These are phyloP conservation scores for Kodamaea lidongshanica DNA, from an alignment of 805 yeast species.

Conservation along the genomic window DNA sequence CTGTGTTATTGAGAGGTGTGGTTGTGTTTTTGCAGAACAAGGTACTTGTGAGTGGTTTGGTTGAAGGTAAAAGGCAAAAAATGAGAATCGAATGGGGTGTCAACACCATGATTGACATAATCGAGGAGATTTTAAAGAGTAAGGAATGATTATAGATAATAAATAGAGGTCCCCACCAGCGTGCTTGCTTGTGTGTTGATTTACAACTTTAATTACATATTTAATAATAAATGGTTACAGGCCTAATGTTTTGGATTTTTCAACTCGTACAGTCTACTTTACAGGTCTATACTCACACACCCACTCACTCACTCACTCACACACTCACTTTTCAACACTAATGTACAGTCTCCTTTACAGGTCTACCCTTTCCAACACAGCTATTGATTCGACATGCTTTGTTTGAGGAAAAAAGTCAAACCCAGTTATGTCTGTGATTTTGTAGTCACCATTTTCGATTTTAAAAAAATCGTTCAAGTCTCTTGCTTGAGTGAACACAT, in stretches of 20 bases:
- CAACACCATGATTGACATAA: slow-evolving; percentile 46
- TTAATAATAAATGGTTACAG: no score
- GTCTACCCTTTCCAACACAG: slow-evolving; percentile 31
- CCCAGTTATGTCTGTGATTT: slow-evolving; percentile 23
- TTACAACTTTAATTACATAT: neutral
- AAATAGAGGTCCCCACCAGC: neutral
- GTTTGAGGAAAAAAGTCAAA: slow-evolving; percentile 52
- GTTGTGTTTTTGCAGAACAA: slow-evolving; percentile 51
- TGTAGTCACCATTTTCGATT: slow-evolving; percentile 13
- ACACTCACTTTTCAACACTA: no score
- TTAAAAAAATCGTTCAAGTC: slow-evolving; percentile 29
- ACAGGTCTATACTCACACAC: no score
- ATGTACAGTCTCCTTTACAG: no score
- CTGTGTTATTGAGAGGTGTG: slow-evolving; percentile 57
- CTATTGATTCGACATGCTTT: slow-evolving; percentile 53
- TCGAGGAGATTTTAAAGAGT: slow-evolving; percentile 35
- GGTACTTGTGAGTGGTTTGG: slow-evolving; percentile 40
- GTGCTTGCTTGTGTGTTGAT: neutral
- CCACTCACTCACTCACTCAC: no score
- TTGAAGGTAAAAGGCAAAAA: slow-evolving; percentile 49
- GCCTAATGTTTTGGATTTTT: no score
- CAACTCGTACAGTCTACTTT: no score
- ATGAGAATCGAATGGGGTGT: slow-evolving; percentile 65
- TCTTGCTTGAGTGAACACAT: slow-evolving; percentile 42
- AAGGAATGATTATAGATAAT: slow-evolving; percentile 4